A percentile compares a stretch with the other conserved stretches of the same genome.
Evolutionary conservation across 495 filamentous ascomycete genomes (phyloP).

Genomic region (Trichoderma reesei): DNA sequence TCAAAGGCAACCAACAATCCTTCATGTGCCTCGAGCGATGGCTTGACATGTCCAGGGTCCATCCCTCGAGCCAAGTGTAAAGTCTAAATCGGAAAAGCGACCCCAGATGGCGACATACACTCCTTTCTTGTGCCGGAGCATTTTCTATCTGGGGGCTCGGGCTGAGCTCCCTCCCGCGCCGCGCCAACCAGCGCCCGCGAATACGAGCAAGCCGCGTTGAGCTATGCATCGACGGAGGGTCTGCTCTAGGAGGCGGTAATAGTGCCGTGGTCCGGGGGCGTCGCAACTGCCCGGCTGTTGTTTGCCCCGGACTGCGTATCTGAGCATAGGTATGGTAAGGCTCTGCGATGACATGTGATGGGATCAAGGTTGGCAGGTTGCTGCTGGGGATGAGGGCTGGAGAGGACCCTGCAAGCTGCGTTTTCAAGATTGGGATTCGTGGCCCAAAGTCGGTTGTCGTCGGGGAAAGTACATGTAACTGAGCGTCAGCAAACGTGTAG

Average conservation of each 20-base stretch:
- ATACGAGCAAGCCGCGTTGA: slow-evolving; percentile 3
- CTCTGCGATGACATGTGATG: too few relatives aligned
- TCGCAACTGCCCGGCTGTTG: not conserved
- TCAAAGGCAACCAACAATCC: not conserved
- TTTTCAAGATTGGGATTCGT: too few relatives aligned
- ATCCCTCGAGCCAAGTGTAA: not conserved
- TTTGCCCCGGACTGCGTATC: too few relatives aligned
- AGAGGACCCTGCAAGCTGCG: too few relatives aligned
- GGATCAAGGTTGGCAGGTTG: too few relatives aligned
- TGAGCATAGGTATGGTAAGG: too few relatives aligned
- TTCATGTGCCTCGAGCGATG: not conserved
- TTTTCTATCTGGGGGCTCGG: not conserved
- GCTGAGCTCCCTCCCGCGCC: not conserved
- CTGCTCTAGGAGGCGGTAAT: not conserved
- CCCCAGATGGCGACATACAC: not conserved
- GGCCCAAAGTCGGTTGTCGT: too few relatives aligned
- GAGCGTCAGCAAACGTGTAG: too few relatives aligned
- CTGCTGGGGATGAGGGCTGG: too few relatives aligned
- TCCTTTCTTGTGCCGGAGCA: too few relatives aligned
- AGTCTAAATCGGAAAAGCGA: not conserved
- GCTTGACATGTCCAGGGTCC: not conserved
- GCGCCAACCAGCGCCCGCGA: not conserved
- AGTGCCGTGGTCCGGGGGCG: not conserved
- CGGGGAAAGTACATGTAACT: too few relatives aligned
- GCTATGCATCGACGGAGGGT: not conserved